Base-by-base conservation (phyloP, 1,139 yeast species). In the Debaryomycetaceae sp. region DNA sequence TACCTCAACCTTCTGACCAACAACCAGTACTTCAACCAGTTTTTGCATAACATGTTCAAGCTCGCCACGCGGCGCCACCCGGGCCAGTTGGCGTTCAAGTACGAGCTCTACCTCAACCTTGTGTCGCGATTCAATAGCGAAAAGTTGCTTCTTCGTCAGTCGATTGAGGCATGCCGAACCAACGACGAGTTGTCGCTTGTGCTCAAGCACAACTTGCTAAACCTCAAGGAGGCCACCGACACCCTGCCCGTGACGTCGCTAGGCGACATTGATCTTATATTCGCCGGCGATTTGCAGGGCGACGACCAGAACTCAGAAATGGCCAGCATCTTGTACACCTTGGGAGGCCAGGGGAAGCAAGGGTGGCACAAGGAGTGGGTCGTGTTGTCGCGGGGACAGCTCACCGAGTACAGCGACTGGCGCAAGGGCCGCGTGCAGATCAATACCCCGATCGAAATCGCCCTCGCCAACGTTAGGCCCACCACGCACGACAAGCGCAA, bases 341-440 rank as follows among this genome's bases (percentile, higher is more conserved):
- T 78, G 23, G 81, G 85, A 2, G 88, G 88, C 2, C 77, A 79
- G 38, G 83, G 84, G 8, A 83, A 81, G 43, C 76, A 74, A 19
- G 84, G 85, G 2, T 86, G 95, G 96, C 95, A 86, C 53, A 85
- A 85, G 47, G 89, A 83, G 53, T 84, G 95, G 93, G 85, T 86
- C 1, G 86, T 79, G 0, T 61, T 85, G 31, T 71, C 72, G 13
- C 73, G 75, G 13, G 91, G 93, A 1, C 72, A 69, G 38, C 59
- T 85, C 23, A 67, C 70, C 31, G 95, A 85, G 49, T 85, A 75
- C 50, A 70, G 84, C 26, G 89, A 84, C 53, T 85, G 95, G 95
- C 72, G 89, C 48, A 80, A 71, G 37, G 86, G 88, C 30, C 60
- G 66, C 9, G 73, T 69, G 16, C 71, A 79, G 11, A 78, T 83